Evolutionary conservation across 345 rosid genomes (phyloP).

Genomic region (Schrenkiella parvula): DNA sequence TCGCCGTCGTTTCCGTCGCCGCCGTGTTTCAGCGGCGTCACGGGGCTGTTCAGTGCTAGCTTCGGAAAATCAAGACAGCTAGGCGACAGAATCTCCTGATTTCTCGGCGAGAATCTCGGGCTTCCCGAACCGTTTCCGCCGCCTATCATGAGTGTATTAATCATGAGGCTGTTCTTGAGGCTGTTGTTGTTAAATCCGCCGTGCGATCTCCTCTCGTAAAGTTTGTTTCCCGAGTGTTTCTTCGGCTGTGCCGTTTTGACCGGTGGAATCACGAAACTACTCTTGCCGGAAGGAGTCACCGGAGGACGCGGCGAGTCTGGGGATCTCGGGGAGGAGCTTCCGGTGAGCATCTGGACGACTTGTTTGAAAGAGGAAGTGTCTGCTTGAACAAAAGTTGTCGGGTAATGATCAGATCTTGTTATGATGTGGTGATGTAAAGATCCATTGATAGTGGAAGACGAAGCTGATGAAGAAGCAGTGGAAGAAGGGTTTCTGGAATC

Average conservation of each 20-base stretch:
- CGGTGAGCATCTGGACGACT: conserved; percentile 95
- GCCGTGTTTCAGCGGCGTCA: conserved; percentile 56
- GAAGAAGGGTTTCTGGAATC: conserved; percentile 47
- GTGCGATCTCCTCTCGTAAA: conserved; percentile 80
- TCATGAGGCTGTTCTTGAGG: conserved; percentile 79
- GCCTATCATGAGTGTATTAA: conserved; percentile 59
- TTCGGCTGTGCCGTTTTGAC: conserved; percentile 53
- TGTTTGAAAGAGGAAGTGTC: conserved; percentile 86
- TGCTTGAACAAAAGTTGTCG: conserved; percentile 93
- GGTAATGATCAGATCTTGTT: conserved; percentile 90
- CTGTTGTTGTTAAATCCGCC: conserved; percentile 35
- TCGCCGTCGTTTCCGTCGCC: conserved; percentile 40
- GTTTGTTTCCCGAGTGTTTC: conserved; percentile 53
- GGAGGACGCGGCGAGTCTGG: conserved; percentile 42
- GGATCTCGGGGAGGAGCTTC: conserved; percentile 45
- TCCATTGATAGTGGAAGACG: conserved; percentile 34
- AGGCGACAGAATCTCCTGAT: conserved; percentile 79
- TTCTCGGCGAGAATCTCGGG: conserved; percentile 59
- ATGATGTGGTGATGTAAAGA: conserved; percentile 45
- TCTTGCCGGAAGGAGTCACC: conserved; percentile 18
- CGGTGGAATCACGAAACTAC: conserved; percentile 58
- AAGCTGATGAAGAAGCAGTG: conserved; percentile 27
- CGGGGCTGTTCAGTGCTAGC: conserved; percentile 87
- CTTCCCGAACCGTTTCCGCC: conserved; percentile 37
- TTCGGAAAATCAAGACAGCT: conserved; percentile 91